phyloP scores from a whole-genome alignment of 768 basidiomycete species.

The Boletus sensibilis region DNA sequence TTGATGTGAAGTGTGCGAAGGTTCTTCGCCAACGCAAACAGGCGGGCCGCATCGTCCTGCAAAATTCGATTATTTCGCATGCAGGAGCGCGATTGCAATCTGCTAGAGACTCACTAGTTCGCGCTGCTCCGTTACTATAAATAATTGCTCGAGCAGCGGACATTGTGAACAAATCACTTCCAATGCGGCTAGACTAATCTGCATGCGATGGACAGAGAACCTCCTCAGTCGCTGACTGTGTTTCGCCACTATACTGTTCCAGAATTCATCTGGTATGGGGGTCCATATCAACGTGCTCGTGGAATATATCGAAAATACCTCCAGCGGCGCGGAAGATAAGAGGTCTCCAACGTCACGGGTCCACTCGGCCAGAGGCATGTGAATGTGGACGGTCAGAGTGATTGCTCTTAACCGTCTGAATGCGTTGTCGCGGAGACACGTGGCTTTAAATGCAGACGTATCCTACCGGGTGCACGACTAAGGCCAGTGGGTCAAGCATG shows the following conservation, averaged over 20 bases:
- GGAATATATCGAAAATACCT: constrained; percentile 63
- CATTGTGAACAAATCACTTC: constrained; percentile 56
- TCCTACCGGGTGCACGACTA: constrained; percentile 40
- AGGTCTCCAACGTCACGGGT: constrained; percentile 41
- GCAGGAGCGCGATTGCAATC: not conserved
- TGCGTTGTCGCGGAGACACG: constrained; percentile 35
- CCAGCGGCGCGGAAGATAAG: constrained; percentile 49
- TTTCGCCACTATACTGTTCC: constrained; percentile 44
- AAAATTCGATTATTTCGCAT: not conserved
- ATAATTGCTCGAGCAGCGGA: constrained; percentile 56
- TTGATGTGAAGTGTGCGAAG: constrained; percentile 64
- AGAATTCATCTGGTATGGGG: constrained; percentile 47
- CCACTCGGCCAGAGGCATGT: constrained; percentile 44
- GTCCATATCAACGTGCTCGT: constrained; percentile 41
- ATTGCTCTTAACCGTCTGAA: constrained; percentile 52
- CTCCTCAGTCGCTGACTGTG: constrained; percentile 54
- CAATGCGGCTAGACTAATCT: constrained; percentile 50
- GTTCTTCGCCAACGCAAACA: constrained; percentile 43
- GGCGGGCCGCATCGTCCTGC: constrained; percentile 24
- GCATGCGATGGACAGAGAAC: constrained; percentile 66
- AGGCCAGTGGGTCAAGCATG: not conserved
- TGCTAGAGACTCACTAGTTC: constrained; percentile 40
- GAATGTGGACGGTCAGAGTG: constrained; percentile 51
- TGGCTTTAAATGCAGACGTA: constrained; percentile 44
- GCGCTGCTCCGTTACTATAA: constrained; percentile 51